phyloP scores from a whole-genome alignment of 2,329 filamentous ascomycete species.

The Dactylellina cionopaga region DNA sequence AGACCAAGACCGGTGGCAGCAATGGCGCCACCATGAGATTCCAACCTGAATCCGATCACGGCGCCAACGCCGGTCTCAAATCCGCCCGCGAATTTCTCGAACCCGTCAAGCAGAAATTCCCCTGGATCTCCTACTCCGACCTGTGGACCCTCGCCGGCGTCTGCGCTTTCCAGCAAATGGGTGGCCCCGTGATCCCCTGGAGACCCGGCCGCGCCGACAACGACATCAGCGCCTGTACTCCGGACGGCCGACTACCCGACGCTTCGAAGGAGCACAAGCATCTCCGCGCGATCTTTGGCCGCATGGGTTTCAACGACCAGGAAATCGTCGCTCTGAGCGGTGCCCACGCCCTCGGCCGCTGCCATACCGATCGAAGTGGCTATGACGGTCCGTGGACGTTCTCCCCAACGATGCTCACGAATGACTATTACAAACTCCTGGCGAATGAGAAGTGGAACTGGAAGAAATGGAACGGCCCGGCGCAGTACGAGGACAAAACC shows the following conservation, averaged over 20 bases:
- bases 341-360: conserved; percentile 75
- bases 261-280: conserved; percentile 80
- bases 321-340: conserved; percentile 92
- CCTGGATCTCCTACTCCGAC: conserved; percentile 96
- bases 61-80: conserved; percentile 90
- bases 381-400: conserved; percentile 92
- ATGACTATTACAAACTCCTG: conserved; percentile 91
- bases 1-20: conserved; percentile 87
- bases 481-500: conserved; percentile 87
- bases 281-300: conserved; percentile 89
- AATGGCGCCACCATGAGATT: conserved; percentile 99
- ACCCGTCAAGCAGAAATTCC: conserved; percentile 88
- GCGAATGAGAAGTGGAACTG: conserved; percentile 91
- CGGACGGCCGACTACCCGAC: conserved; percentile 90
- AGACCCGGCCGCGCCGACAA: conserved; percentile 84
- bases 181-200: conserved; percentile 87
- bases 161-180: conserved; percentile 91
- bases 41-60: conserved; percentile 85
- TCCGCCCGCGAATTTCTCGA: conserved; percentile 90
- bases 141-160: conserved; percentile 93
- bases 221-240: conserved; percentile 85
- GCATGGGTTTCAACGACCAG: conserved; percentile 97
- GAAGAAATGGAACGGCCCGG: conserved; percentile 90
- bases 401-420: conserved; percentile 88
- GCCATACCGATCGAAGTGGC: conserved; percentile 85